phyloP scores from a whole-genome alignment of 352 stramenopile species.

The Thraustochytrium striatum region DNA sequence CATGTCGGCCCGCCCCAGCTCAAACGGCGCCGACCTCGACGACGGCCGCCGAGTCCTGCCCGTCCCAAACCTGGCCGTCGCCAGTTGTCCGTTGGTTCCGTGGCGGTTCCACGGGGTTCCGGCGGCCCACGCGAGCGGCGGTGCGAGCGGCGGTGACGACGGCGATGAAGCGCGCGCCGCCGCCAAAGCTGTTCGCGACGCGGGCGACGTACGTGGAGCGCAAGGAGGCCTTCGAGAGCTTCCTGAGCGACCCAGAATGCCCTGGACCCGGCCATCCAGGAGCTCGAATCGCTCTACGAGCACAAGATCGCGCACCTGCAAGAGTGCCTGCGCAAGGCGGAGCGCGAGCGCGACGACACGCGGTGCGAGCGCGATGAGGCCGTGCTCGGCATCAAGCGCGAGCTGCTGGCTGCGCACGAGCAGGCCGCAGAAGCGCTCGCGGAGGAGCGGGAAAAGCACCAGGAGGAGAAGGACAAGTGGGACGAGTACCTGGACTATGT shows the following conservation, averaged over 20 bases:
- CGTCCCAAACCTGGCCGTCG: no score
- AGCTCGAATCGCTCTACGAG: conserved; percentile 32
- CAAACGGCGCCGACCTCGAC: no score
- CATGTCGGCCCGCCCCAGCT: no score
- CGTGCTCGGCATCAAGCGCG: background rate
- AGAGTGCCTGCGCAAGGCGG: background rate
- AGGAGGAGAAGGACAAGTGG: background rate
- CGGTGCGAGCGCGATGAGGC: conserved; percentile 24
- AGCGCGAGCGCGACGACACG: background rate
- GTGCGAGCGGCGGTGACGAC: no score
- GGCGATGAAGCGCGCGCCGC: background rate
- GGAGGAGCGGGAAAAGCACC: background rate
- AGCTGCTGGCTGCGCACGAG: background rate
- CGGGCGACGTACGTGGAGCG: background rate
- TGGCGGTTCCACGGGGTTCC: no score
- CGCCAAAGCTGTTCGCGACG: background rate
- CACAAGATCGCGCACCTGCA: conserved; percentile 8
- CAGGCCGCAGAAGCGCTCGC: background rate
- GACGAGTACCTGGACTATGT: conserved; percentile 27
- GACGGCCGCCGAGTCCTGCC: no score
- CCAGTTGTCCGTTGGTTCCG: no score
- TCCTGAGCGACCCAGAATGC: conserved; percentile 20
- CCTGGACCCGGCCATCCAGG: background rate
- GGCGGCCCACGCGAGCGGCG: no score
- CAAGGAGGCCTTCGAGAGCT: background rate